Evolutionary conservation across 1,284 basidiomycete species (phyloP).

Genomic region (Boletus hoseneyae): DNA sequence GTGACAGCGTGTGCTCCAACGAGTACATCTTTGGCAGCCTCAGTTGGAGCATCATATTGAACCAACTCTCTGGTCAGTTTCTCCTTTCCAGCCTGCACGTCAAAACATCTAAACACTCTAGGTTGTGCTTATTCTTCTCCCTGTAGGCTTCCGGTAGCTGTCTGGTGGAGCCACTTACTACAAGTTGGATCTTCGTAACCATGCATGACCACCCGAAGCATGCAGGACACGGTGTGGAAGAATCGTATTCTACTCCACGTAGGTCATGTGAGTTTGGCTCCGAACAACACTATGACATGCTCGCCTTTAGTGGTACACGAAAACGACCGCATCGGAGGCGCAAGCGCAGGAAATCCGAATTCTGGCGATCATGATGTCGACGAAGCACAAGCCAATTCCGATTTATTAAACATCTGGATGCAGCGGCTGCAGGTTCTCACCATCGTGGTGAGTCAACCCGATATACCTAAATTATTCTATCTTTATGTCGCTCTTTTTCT

Average conservation of each 20-base stretch:
- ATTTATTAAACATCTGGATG: slow-evolving; percentile 25
- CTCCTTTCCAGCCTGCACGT: not conserved
- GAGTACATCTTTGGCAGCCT: slow-evolving; percentile 13
- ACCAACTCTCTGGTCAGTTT: slow-evolving; percentile 12
- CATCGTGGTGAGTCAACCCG: slow-evolving; percentile 24
- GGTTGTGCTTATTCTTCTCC: not conserved
- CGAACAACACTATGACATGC: slow-evolving; percentile 4
- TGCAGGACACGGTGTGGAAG: not conserved
- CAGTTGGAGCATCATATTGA: not conserved
- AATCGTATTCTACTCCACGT: slow-evolving; percentile 13
- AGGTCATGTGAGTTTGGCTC: slow-evolving; percentile 6
- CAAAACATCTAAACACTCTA: not conserved
- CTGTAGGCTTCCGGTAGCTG: not conserved
- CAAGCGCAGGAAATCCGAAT: slow-evolving; percentile 2
- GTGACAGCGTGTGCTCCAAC: not conserved
- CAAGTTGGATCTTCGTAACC: not conserved
- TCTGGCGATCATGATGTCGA: slow-evolving; percentile 1
- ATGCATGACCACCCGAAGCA: slow-evolving; percentile 3
- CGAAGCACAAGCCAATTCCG: slow-evolving; percentile 14
- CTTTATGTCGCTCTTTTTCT: not conserved
- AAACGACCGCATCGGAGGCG: slow-evolving; percentile 2
- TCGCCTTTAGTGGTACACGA: slow-evolving; percentile 2
- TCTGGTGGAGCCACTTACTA: not conserved
- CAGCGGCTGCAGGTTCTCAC: slow-evolving; percentile 30
- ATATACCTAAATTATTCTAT: not conserved